Percentiles rank a stretch among this genome's conserved stretches.
These are phyloP conservation scores for Leptomonas pyrrhocoris DNA, from an alignment of 208 protist species.

Conservation along the genomic window DNA sequence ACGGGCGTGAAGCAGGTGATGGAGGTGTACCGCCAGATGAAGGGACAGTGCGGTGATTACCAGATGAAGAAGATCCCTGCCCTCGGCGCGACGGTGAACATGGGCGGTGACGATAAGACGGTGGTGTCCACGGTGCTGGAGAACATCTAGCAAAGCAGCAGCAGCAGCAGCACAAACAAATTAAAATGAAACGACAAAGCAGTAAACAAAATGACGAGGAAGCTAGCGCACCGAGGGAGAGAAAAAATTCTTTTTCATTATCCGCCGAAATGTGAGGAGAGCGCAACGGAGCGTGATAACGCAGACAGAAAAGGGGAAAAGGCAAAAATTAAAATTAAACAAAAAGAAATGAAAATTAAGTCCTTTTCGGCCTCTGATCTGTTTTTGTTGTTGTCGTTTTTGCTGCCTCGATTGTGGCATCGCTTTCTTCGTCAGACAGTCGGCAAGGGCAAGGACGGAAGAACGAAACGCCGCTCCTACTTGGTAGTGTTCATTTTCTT, in stretches of 20 bases:
- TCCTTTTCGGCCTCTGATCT: not conserved
- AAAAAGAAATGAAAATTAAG: not conserved
- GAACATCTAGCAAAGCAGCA: conserved; percentile 62
- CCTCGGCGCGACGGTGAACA: conserved; percentile 89
- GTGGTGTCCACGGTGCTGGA: conserved; percentile 83
- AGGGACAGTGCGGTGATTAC: conserved; percentile 89
- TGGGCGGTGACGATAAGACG: conserved; percentile 94
- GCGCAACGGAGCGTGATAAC: not conserved
- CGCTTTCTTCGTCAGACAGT: too few species aligned
- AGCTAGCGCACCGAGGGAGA: too few species aligned
- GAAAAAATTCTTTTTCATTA: too few species aligned
- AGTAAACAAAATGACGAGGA: too few species aligned
- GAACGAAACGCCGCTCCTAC: not conserved
- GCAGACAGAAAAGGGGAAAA: not conserved
- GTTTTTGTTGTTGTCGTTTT: conserved; percentile 1
- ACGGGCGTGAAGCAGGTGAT: conserved; percentile 93
- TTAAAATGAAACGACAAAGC: not conserved
- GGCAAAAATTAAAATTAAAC: too few species aligned
- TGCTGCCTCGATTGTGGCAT: not conserved
- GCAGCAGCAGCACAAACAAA: too few species aligned
- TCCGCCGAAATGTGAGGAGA: too few species aligned
- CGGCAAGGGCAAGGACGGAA: too few species aligned
- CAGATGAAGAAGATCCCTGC: conserved; percentile 84
- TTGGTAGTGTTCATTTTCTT: conserved; percentile 1
- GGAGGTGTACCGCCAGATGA: conserved; percentile 94